phyloP scores from a whole-genome alignment of 352 stramenopile species.

The Phytopythium oedochilum region DNA sequence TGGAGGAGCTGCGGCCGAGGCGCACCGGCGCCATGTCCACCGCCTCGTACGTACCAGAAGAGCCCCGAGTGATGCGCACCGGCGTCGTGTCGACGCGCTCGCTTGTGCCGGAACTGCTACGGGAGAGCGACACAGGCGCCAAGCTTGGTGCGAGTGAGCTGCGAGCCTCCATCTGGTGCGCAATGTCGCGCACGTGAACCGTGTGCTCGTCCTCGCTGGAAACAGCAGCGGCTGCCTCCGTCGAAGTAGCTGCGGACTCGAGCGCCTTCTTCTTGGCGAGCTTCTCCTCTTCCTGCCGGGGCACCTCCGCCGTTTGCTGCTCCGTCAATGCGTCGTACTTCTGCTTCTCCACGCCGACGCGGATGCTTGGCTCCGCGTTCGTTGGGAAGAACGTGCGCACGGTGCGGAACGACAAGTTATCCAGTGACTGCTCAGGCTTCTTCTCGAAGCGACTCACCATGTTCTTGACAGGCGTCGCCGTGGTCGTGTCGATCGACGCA shows the following conservation, averaged over 20 bases:
- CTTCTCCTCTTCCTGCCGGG: slow-evolving; percentile 12
- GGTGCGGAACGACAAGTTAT: slow-evolving; percentile 45
- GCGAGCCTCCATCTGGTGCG: slow-evolving; percentile 2
- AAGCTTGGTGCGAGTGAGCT: not conserved
- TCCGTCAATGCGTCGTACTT: slow-evolving; percentile 54
- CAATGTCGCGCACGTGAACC: not conserved
- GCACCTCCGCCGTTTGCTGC: slow-evolving; percentile 23
- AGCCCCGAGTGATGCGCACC: not conserved
- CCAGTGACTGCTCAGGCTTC: slow-evolving; percentile 36
- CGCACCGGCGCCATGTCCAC: not conserved
- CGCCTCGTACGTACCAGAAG: not conserved
- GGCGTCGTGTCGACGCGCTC: not conserved
- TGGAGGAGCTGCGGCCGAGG: slow-evolving; percentile 2
- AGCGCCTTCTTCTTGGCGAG: slow-evolving; percentile 4
- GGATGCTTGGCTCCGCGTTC: slow-evolving; percentile 34
- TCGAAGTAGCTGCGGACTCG: not conserved
- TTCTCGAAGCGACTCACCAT: slow-evolving; percentile 43
- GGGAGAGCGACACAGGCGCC: slow-evolving; percentile 2
- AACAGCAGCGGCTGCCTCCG: not conserved
- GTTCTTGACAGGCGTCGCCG: slow-evolving; percentile 19
- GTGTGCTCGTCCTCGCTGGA: not conserved
- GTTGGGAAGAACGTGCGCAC: slow-evolving; percentile 48
- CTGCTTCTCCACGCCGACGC: slow-evolving; percentile 37
- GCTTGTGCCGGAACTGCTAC: not conserved
- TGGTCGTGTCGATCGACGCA: not conserved